A percentile compares a stretch with the other conserved stretches of the same genome.
These are phyloP conservation scores for Yamadazyma sp. DNA, from an alignment of 805 yeast genomes.

Conservation along the genomic window DNA sequence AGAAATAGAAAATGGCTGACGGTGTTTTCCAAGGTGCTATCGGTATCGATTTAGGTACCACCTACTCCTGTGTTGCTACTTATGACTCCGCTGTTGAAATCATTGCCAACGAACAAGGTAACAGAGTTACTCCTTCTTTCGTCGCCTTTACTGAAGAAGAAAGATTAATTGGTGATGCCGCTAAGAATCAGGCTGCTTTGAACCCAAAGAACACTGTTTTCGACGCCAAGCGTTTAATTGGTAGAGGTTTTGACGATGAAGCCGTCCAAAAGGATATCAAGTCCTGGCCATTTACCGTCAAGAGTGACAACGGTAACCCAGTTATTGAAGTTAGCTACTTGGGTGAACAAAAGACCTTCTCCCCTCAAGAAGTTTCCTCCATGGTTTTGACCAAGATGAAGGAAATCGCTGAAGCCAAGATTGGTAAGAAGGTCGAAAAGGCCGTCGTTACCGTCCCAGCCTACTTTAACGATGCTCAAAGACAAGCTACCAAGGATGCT, in stretches of 20 bases:
- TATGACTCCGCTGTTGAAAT: slow-evolving; percentile 50
- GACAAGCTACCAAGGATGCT: slow-evolving; percentile 53
- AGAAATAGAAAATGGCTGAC: slow-evolving; percentile 68
- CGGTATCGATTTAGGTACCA: slow-evolving; percentile 55
- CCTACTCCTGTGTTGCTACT: slow-evolving; percentile 53
- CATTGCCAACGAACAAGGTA: slow-evolving; percentile 53
- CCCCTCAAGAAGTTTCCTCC: slow-evolving; percentile 50
- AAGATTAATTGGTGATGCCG: slow-evolving; percentile 54
- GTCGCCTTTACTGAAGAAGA: slow-evolving; percentile 50
- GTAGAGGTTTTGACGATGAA: slow-evolving; percentile 61
- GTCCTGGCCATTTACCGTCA: slow-evolving; percentile 49
- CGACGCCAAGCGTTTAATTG: slow-evolving; percentile 54
- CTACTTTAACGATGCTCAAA: slow-evolving; percentile 50
- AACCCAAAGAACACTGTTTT: slow-evolving; percentile 51
- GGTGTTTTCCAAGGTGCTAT: slow-evolving; percentile 96
- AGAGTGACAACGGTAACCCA: slow-evolving; percentile 47
- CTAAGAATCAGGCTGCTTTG: slow-evolving; percentile 51
- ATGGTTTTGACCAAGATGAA: slow-evolving; percentile 52
- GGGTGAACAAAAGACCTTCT: slow-evolving; percentile 47
- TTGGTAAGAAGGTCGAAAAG: slow-evolving; percentile 71
- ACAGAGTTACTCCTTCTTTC: slow-evolving; percentile 52
- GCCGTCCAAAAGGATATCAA: slow-evolving; percentile 58
- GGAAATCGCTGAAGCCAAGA: slow-evolving; percentile 83
- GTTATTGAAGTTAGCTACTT: slow-evolving; percentile 47
- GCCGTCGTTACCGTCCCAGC: slow-evolving; percentile 52